These are phyloP conservation scores for Ganoderma boninense DNA, from an alignment of 1,284 basidiomycete genomes.

Conservation along the genomic window DNA sequence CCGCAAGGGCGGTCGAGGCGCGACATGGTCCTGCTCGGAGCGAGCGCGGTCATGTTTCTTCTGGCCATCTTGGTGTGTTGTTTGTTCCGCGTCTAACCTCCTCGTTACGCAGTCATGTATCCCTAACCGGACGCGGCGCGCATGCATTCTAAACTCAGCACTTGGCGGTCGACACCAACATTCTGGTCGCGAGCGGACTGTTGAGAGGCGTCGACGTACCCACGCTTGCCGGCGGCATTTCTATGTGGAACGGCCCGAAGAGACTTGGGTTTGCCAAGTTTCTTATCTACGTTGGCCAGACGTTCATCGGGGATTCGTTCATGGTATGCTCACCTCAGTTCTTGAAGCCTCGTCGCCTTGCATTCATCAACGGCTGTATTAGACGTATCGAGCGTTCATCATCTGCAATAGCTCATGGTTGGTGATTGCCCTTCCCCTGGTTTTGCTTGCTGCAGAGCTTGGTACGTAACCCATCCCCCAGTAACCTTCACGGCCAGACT, in stretches of 20 bases:
- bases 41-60: conserved; percentile 1
- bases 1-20: not conserved
- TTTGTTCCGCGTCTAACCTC: not conserved
- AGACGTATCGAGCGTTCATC: conserved; percentile 29
- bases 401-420: conserved; percentile 29
- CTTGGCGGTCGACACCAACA: not conserved
- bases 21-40: not conserved
- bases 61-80: conserved; percentile 7
- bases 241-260: not conserved
- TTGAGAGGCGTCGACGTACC: not conserved
- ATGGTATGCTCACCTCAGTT: not conserved
- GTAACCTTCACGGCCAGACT: not conserved
- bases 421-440: conserved; percentile 1
- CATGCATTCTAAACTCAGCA: not conserved
- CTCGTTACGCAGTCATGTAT: not conserved
- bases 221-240: not conserved
- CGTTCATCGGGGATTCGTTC: conserved; percentile 8
- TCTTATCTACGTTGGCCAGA: conserved; percentile 2
- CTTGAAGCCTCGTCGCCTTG: not conserved
- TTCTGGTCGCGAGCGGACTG: conserved; percentile 1
- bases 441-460: conserved; percentile 9
- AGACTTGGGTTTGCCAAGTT: conserved; percentile 4
- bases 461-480: conserved; percentile 9
- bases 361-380: not conserved
- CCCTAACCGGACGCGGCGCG: not conserved